Conservation (phyloP, 257 asterid genomes). For the Parsonsia alboflavescens region DNA sequence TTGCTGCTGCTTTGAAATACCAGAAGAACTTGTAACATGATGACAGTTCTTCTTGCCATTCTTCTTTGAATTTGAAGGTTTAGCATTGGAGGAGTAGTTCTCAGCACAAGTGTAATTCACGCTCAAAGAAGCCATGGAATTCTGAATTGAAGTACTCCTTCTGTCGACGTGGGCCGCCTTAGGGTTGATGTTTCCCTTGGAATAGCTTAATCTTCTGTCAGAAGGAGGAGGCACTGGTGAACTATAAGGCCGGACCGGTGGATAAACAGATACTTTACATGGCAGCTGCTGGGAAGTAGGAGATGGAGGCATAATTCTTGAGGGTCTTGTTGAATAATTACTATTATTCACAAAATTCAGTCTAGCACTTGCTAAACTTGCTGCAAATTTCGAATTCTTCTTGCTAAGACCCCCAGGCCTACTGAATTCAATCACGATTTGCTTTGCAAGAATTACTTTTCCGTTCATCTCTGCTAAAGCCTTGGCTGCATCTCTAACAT, state of each 20-base stretch:
- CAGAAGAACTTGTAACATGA: background rate
- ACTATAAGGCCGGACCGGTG: background rate
- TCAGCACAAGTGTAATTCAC: constrained; percentile 13
- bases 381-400: constrained; percentile 17
- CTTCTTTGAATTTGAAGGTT: constrained; percentile 19
- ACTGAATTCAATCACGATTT: constrained; percentile 57
- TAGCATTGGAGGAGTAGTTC: constrained; percentile 12
- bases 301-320: constrained; percentile 1
- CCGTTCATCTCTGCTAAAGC: constrained; percentile 64
- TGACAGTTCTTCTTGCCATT: constrained; percentile 21
- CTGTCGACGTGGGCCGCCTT: constrained; percentile 27
- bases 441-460: constrained; percentile 38
- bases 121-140: constrained; percentile 35
- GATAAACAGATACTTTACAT: background rate
- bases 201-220: background rate
- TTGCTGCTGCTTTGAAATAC: constrained; percentile 16
- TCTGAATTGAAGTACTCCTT: constrained; percentile 40
- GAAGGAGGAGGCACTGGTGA: background rate
- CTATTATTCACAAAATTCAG: background rate
- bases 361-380: background rate
- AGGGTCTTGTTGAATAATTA: constrained; percentile 15
- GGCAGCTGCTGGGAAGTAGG: background rate
- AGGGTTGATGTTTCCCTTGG: constrained; percentile 31
- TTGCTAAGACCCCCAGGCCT: constrained; percentile 66
- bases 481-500: constrained; percentile 61